Conservation (phyloP, 208 protist species). For the Trypanosoma scelopori region DNA sequence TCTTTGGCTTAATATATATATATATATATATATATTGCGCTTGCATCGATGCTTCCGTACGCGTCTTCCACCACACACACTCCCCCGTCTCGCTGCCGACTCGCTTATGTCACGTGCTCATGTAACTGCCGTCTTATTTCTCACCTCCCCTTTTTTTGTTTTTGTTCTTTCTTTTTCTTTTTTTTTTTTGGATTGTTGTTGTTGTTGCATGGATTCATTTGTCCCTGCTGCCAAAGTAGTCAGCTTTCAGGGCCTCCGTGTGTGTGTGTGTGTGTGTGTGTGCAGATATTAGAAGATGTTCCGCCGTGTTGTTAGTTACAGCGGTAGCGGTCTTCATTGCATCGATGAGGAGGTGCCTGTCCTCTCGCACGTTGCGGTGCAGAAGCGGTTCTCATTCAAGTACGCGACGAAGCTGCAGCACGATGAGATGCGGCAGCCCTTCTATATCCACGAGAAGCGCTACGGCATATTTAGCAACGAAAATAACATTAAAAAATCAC, state of each 20-base stretch:
- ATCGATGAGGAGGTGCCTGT: conserved; percentile 12
- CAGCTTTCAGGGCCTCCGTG: conserved; percentile 5
- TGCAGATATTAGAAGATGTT: conserved; percentile 28
- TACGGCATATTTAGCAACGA: conserved; percentile 86
- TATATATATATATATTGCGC: background rate
- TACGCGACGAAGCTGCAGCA: conserved; percentile 79
- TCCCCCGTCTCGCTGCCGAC: too few relatives aligned
- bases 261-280: conserved; percentile 5
- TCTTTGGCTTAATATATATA: conserved; percentile 3
- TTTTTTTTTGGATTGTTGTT: too few relatives aligned
- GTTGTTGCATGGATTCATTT: conserved; percentile 14
- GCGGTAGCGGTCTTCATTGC: background rate
- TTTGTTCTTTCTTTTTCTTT: conserved; percentile 25
- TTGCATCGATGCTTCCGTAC: conserved; percentile 7
- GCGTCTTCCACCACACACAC: too few relatives aligned
- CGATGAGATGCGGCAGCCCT: conserved; percentile 78
- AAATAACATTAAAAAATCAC: conserved; percentile 63
- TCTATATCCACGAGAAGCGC: conserved; percentile 86
- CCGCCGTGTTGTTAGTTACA: conserved; percentile 9
- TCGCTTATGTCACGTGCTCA: background rate
- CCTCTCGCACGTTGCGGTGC: conserved; percentile 26
- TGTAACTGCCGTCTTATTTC: background rate
- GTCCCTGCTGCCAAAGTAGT: background rate
- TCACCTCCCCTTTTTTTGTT: conserved; percentile 1
- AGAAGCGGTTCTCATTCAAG: conserved; percentile 84